These are phyloP conservation scores for Vaccinium vitisidaea DNA, from an alignment of 148 eudicot species.

Conservation along the genomic window DNA sequence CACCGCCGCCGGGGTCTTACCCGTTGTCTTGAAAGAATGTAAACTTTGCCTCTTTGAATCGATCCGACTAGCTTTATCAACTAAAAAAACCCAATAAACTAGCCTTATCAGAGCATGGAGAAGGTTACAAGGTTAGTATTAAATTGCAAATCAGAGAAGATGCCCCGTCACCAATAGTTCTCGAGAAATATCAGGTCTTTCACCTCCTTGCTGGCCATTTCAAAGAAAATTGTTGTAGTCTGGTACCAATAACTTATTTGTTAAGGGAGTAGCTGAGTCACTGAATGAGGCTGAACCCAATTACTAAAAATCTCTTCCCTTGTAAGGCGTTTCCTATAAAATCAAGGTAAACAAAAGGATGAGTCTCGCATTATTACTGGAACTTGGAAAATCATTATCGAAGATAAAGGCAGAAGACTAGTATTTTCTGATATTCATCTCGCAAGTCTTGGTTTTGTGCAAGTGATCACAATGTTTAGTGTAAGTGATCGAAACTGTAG, in stretches of 20 bases:
- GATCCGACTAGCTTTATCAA: slow-evolving; percentile 7
- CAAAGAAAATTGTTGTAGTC: slow-evolving; percentile 12
- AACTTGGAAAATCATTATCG: background rate
- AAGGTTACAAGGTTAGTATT: slow-evolving; percentile 18
- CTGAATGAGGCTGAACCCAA: slow-evolving; percentile 16
- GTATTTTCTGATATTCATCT: background rate
- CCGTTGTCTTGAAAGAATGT: background rate
- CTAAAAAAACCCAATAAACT: background rate
- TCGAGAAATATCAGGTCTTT: background rate
- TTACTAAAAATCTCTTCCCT: slow-evolving; percentile 60
- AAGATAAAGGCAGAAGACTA: background rate
- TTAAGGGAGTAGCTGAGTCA: background rate
- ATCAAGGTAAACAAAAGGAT: background rate
- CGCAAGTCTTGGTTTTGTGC: background rate
- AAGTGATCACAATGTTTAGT: background rate
- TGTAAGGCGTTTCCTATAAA: slow-evolving; percentile 67
- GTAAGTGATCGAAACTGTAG: background rate
- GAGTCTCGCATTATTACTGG: background rate
- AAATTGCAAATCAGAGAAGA: background rate
- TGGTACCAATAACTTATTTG: slow-evolving; percentile 7
- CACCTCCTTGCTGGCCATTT: slow-evolving; percentile 13
- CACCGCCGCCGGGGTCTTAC: too few relatives aligned
- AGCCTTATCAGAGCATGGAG: background rate
- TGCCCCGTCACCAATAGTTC: slow-evolving; percentile 14
- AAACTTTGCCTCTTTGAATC: background rate